Base-by-base conservation (phyloP, 1,284 basidiomycete species). In the Cryptococcus amylolentus region DNA sequence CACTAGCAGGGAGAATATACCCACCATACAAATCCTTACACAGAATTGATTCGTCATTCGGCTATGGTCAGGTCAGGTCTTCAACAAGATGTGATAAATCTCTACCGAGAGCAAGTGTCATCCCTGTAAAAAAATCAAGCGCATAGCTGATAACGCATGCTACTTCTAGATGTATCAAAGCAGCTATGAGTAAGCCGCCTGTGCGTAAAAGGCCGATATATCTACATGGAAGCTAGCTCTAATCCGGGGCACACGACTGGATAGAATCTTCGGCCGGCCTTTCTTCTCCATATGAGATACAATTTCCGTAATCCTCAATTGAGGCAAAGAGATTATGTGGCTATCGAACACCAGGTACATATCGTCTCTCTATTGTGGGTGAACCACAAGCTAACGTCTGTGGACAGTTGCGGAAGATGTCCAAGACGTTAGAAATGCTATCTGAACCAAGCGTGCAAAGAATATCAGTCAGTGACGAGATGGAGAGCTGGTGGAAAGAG, bases 291-390 rank as follows among this genome's bases (percentile, higher is more conserved):
- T 51, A 56, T 77, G 28, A 62, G 76, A 50, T 75, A 76, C 60
- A 69, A 68, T 49, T 79, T 79, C 61, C 71, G 71, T 40, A 59
- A 77, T 62, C 77, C 77, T 6, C 62, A 60, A 23, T 52, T 79
- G 12, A 62, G 64, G 14, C 56, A 65, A 13, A 53, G 77, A 46
- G 77, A 79, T 60, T 74, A 76, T 39, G 68, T 70, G 5, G 77
- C 77, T 2, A 77, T 79, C 18, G 77, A 79, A 58, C 69, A 78
- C 62, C 73, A 77, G 65, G 77, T 75, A 60, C 26, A 10, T 28
- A 13, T 18, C 37, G 5, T 23, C 9, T n/a, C 31, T 8, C 31
- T 35, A 35, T 35, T 35, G 6, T 35, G 31, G 31, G 7, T 35
- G 31, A 35, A 10, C 31, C 10, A 6, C 6, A 35, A 6, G 31